phyloP scores from a whole-genome alignment of 139 green algal genomes.

The Chlamydomonas applanata region DNA sequence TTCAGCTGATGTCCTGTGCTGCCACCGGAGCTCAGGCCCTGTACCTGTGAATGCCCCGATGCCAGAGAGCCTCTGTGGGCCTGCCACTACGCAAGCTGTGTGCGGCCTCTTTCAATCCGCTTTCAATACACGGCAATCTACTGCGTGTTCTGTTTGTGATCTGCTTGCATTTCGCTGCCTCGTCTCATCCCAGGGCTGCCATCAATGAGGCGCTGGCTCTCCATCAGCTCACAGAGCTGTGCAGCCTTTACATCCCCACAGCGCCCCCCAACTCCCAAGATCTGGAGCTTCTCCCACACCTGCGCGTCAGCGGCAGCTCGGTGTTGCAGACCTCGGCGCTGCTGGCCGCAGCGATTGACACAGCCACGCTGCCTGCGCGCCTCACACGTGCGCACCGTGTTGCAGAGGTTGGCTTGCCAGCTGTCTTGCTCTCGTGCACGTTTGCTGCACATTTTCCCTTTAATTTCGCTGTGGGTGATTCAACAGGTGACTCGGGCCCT shows the following conservation, averaged over 20 bases:
- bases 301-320: not conserved
- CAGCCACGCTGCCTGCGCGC: slow-evolving; percentile 43
- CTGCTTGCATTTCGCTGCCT: not conserved
- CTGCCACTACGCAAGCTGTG: too few relatives aligned
- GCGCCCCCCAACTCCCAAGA: slow-evolving; percentile 13
- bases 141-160: too few relatives aligned
- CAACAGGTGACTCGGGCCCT: too few relatives aligned
- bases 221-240: slow-evolving; percentile 27
- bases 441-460: not conserved
- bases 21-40: too few relatives aligned
- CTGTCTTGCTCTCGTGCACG: not conserved
- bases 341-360: slow-evolving; percentile 54
- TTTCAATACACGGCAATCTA: too few relatives aligned
- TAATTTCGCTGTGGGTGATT: too few relatives aligned
- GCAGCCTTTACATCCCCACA: slow-evolving; percentile 38
- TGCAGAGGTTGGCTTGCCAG: not conserved
- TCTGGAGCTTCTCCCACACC: slow-evolving; percentile 22
- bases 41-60: too few relatives aligned
- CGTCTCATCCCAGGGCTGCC: slow-evolving; percentile 9
- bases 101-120: too few relatives aligned
- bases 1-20: too few relatives aligned
- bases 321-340: slow-evolving; percentile 39
- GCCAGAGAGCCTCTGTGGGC: too few relatives aligned
- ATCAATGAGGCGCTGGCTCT: slow-evolving; percentile 39
- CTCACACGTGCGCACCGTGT: slow-evolving; percentile 18